phyloP scores from a whole-genome alignment of 345 rosid species.

The Crucihimalaya himalaica region DNA sequence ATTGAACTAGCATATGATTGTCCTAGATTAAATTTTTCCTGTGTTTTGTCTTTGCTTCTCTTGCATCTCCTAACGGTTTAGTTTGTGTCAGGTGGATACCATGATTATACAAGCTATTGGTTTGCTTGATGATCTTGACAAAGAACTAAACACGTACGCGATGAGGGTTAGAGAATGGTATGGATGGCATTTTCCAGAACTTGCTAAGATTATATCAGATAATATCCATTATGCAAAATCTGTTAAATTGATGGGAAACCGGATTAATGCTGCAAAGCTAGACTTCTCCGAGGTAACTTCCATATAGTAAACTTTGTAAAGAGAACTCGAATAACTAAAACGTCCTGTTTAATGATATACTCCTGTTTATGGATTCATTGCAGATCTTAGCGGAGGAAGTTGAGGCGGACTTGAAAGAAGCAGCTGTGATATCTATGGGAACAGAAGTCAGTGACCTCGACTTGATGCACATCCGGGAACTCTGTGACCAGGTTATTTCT shows the following conservation, averaged over 20 bases:
- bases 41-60: constrained; percentile 3
- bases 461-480: constrained; percentile 67
- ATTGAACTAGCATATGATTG: not conserved
- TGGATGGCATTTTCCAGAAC: constrained; percentile 95
- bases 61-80: not conserved
- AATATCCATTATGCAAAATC: constrained; percentile 72
- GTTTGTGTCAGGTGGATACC: constrained; percentile 63
- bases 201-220: constrained; percentile 77
- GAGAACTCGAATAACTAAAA: not conserved
- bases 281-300: constrained; percentile 72
- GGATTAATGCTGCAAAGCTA: constrained; percentile 67
- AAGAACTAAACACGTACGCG: constrained; percentile 77
- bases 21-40: not conserved
- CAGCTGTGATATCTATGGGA: constrained; percentile 81
- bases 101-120: constrained; percentile 94
- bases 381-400: constrained; percentile 57
- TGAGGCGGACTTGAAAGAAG: constrained; percentile 73
- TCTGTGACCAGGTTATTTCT: constrained; percentile 69
- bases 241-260: constrained; percentile 74
- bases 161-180: constrained; percentile 93
- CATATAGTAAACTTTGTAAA: not conserved
- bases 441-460: constrained; percentile 81
- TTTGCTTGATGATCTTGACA: constrained; percentile 82
- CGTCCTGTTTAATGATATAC: not conserved
- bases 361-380: constrained; percentile 8